Base-by-base conservation (phyloP, 768 basidiomycete genomes). In the Termitomyces sp. region DNA sequence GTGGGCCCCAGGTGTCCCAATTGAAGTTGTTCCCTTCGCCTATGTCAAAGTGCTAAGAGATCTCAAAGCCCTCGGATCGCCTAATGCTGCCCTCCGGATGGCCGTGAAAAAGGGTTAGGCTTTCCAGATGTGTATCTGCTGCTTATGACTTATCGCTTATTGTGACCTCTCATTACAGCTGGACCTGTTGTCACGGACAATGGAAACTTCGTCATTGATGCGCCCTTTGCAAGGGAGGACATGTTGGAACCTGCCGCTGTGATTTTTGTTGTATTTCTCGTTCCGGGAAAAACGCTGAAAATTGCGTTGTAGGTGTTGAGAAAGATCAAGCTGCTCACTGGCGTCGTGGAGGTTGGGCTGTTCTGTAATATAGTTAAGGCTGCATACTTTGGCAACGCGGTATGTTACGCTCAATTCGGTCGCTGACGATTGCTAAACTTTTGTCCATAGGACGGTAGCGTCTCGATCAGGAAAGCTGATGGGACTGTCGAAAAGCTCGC, bases 311-410 rank as follows among this genome's bases (percentile, higher is more conserved):
- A 95, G 91, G 78, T 98, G 18, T 75, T 96, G 75, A 71, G 77
- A 16, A 77, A 81, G 59, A 88, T 98, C 67, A 98, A 98, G 77
- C 83, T 96, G 81, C 79, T 98, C 59, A 98, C 96, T 3, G 97
- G 97, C 47, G 93, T 98, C 24, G 92, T 98, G n/a, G 97, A 99
- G 71, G 97, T 98, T 34, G 97, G 97, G 0, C 72, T 99, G n/a
- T 98, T 99, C 76, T 94, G 92, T 68, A 78, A 85, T 54, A 87
- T 97, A 80, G 94, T 90, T 5, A 83, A 87, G 68, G 94, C 94
- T 0, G 96, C 95, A n/a, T 98, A 98, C 77, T 99, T 98, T 71
- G 92, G 92, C 20, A 94, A 94, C 63, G 77, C 84, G 74, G 91
- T 90, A 45, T 46, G 74, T 60, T 16, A 36, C 22, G 8, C 1